These are phyloP conservation scores for Protomyces inundatus DNA, from an alignment of 1,139 yeast genomes.

Conservation along the genomic window DNA sequence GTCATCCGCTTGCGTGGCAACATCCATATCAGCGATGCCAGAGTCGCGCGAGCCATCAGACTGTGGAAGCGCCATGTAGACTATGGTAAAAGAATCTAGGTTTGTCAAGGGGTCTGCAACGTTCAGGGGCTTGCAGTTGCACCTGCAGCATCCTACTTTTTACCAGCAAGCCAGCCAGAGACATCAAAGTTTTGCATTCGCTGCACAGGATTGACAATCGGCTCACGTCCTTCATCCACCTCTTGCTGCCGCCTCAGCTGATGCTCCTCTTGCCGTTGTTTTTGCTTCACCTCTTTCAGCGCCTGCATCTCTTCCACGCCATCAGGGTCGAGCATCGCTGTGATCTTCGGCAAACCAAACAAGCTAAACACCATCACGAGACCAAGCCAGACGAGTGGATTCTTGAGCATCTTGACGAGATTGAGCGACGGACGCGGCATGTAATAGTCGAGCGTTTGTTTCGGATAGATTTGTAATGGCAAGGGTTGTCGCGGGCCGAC, in stretches of 20 bases:
- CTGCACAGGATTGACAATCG: conserved; percentile 9
- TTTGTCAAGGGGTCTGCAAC: too few relatives aligned
- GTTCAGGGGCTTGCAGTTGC: too few relatives aligned
- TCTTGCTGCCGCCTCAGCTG: too few relatives aligned
- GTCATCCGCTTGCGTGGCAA: too few relatives aligned
- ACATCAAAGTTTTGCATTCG: conserved; percentile 18
- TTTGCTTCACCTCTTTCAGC: neutral
- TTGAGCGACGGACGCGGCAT: conserved; percentile 1
- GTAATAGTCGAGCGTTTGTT: conserved; percentile 4
- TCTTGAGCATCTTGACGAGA: conserved; percentile 3
- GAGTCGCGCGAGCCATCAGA: neutral
- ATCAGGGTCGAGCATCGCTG: conserved; percentile 13
- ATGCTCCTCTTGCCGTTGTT: too few relatives aligned
- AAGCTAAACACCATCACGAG: conserved; percentile 11
- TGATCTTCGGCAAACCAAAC: conserved; percentile 10
- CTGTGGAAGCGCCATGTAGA: too few relatives aligned
- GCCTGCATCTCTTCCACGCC: conserved; percentile 19
- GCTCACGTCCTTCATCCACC: neutral
- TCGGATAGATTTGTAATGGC: neutral
- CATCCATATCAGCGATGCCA: neutral
- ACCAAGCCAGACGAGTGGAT: conserved; percentile 13
- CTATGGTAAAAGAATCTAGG: too few relatives aligned
- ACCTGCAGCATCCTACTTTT: neutral
- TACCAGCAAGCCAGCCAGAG: conserved; percentile 25
- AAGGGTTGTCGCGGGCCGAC: neutral